Evolutionary conservation across 495 filamentous ascomycete species (phyloP).

Genomic region (Lepraria neglecta): DNA sequence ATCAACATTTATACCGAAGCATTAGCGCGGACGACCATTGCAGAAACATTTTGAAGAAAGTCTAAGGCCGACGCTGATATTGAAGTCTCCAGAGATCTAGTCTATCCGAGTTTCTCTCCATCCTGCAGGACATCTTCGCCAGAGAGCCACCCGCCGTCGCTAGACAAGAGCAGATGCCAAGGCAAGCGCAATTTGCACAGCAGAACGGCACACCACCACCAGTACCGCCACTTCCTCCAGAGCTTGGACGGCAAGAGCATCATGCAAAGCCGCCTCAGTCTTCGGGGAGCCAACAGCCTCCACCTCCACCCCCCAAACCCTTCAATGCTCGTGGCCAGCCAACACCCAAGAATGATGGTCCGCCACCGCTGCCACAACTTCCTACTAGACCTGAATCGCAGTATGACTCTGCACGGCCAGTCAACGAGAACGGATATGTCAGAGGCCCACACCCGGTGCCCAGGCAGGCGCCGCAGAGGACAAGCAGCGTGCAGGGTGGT

Average conservation of each 20-base stretch:
- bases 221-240: conserved; percentile 63
- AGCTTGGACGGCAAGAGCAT: conserved; percentile 39
- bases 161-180: conserved; percentile 51
- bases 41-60: too few species aligned
- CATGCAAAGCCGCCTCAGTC: conserved; percentile 13
- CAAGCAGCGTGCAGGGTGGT: conserved; percentile 3
- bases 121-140: conserved; percentile 81
- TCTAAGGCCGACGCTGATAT: conserved; percentile 26
- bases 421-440: conserved; percentile 4
- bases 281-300: conserved; percentile 11
- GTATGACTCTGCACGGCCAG: neutral
- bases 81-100: conserved; percentile 60
- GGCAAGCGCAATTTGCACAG: conserved; percentile 34
- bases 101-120: conserved; percentile 70
- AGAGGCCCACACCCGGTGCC: conserved; percentile 7
- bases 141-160: conserved; percentile 89
- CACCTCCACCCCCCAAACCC: conserved; percentile 27
- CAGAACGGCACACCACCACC: conserved; percentile 54
- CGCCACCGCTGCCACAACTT: conserved; percentile 24
- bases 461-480: conserved; percentile 10
- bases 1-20: neutral
- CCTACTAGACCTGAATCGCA: conserved; percentile 6
- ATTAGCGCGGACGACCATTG: too few species aligned
- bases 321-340: conserved; percentile 13
- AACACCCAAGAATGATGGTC: conserved; percentile 7